Conservation (phyloP, 2,329 filamentous ascomycete species). For the Nothomitra cinnamomea region DNA sequence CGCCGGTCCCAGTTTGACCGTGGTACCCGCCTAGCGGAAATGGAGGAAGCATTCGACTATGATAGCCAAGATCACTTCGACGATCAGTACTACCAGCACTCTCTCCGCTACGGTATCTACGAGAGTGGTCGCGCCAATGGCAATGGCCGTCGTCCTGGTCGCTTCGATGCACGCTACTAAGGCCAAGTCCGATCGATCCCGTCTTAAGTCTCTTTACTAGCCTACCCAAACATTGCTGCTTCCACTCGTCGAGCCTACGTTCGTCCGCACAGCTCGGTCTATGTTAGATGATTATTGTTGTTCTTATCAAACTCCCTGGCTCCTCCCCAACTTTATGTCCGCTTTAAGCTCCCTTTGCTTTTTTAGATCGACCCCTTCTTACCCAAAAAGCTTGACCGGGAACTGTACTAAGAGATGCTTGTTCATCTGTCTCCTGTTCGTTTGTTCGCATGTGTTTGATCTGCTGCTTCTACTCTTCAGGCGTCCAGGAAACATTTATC, state of each 20-base stretch:
- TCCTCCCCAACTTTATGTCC: background rate
- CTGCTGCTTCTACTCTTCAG: slow-evolving; percentile 2
- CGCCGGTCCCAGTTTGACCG: slow-evolving; percentile 67
- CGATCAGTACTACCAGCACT: slow-evolving; percentile 1
- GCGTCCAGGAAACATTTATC: slow-evolving; percentile 4
- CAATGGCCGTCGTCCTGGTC: background rate
- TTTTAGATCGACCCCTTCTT: background rate
- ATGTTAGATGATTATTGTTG: no score
- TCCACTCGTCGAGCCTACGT: no score
- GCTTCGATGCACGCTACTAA: slow-evolving; percentile 1
- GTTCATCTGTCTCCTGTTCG: slow-evolving; percentile 1
- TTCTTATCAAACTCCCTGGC: background rate
- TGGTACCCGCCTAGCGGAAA: slow-evolving; percentile 54
- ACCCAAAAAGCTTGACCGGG: background rate
- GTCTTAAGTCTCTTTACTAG: background rate
- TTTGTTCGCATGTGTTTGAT: slow-evolving; percentile 2
- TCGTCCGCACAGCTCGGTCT: no score
- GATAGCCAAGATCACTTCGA: background rate
- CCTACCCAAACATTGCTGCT: background rate
- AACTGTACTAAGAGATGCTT: background rate
- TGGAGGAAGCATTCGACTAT: slow-evolving; percentile 32
- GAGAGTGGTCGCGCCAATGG: background rate
- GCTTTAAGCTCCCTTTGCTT: slow-evolving; percentile 2
- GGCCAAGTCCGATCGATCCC: background rate
- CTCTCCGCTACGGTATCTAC: slow-evolving; percentile 1